These are phyloP conservation scores for Rugosomyces carneus DNA, from an alignment of 1,284 basidiomycete genomes.

Conservation along the genomic window DNA sequence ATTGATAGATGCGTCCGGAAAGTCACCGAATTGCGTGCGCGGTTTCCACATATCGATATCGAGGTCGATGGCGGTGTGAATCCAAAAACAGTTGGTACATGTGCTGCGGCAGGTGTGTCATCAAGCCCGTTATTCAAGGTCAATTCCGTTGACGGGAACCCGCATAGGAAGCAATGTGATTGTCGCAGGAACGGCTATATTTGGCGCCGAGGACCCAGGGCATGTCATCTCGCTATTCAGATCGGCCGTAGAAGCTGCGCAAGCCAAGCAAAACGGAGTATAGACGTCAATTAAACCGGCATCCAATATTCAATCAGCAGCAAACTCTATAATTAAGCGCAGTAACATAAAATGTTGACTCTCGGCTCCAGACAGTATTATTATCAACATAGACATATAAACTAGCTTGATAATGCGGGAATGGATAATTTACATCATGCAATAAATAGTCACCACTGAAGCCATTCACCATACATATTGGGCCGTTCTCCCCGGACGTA, in stretches of 20 bases:
- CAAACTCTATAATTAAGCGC: background rate
- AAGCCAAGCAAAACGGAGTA: slow-evolving; percentile 36
- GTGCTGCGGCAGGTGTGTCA: slow-evolving; percentile 79
- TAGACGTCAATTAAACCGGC: background rate
- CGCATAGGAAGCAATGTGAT: slow-evolving; percentile 94
- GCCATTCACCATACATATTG: slow-evolving; percentile 74
- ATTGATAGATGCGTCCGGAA: slow-evolving; percentile 90
- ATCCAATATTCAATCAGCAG: background rate
- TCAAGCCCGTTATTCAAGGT: background rate
- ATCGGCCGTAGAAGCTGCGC: slow-evolving; percentile 64
- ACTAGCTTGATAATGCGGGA: background rate
- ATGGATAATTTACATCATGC: background rate
- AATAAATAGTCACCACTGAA: slow-evolving; percentile 29
- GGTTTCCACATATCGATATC: slow-evolving; percentile 92
- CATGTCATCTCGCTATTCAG: slow-evolving; percentile 74
- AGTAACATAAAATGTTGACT: background rate
- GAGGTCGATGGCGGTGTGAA: slow-evolving; percentile 98
- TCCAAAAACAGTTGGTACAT: slow-evolving; percentile 83
- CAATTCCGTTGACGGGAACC: slow-evolving; percentile 29
- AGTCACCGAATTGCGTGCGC: slow-evolving; percentile 84
- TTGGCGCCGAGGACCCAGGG: slow-evolving; percentile 75
- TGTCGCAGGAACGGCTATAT: slow-evolving; percentile 96
- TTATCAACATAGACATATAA: slow-evolving; percentile 3
- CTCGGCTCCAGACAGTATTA: background rate
- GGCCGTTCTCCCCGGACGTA: slow-evolving; percentile 69